A percentile compares a stretch with the other conserved stretches of the same genome.
These are phyloP conservation scores for Crithidia fasciculata DNA, from an alignment of 208 protist genomes.

Conservation along the genomic window DNA sequence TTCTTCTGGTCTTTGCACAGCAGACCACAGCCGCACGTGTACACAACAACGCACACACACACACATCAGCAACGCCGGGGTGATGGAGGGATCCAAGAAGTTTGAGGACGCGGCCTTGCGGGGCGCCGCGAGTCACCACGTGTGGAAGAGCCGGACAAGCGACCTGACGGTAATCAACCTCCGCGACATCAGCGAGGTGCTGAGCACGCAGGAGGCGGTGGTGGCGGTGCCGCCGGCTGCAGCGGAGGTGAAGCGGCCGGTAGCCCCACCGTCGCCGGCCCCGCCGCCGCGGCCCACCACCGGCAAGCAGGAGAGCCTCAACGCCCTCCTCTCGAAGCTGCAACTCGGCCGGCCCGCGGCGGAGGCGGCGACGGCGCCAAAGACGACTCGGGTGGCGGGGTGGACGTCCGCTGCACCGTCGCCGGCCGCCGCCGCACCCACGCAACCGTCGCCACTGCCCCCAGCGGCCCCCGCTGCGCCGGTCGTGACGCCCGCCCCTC, in stretches of 20 bases:
- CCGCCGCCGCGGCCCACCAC: constrained; percentile 15
- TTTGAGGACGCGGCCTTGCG: constrained; percentile 23
- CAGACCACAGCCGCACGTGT: background rate
- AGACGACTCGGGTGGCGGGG: background rate
- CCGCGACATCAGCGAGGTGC: constrained; percentile 49
- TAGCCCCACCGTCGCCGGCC: background rate
- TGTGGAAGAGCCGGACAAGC: constrained; percentile 66
- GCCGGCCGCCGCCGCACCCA: background rate
- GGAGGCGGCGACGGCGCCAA: constrained; percentile 1
- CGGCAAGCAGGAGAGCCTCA: constrained; percentile 34
- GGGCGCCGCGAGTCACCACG: constrained; percentile 41
- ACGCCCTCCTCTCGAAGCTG: constrained; percentile 46
- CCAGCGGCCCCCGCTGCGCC: background rate
- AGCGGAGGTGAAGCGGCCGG: constrained; percentile 20
- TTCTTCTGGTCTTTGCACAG: background rate
- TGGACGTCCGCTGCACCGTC: background rate
- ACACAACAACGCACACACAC: background rate
- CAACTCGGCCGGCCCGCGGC: constrained; percentile 21
- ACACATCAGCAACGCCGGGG: constrained; percentile 1
- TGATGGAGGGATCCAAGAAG: constrained; percentile 29
- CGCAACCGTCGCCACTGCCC: background rate
- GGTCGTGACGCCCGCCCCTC: background rate
- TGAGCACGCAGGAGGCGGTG: constrained; percentile 26
- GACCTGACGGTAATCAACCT: constrained; percentile 80
- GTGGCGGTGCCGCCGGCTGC: background rate